These are phyloP conservation scores for Cryptosporidium bovis DNA, from an alignment of 169 alveolate genomes.

Conservation along the genomic window DNA sequence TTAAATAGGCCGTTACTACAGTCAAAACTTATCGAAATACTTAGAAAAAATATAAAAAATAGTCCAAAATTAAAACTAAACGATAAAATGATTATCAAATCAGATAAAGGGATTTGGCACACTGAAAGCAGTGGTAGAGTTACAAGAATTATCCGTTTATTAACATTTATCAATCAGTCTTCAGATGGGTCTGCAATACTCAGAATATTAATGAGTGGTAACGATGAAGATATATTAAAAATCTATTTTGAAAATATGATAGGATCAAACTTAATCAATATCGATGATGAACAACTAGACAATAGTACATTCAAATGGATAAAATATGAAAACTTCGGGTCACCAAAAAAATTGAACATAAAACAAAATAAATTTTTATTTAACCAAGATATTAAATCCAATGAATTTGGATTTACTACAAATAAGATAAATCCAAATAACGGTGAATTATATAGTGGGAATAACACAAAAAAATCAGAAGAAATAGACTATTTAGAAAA, in stretches of 20 bases:
- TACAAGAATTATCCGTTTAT: conserved; percentile 44
- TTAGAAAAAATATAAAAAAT: conserved; percentile 22
- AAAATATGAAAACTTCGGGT: conserved; percentile 1
- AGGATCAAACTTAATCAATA: conserved; percentile 33
- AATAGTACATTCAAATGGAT: conserved; percentile 51
- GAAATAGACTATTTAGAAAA: background rate
- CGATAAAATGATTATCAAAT: conserved; percentile 16
- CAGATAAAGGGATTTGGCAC: conserved; percentile 67
- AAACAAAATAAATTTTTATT: background rate
- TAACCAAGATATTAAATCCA: background rate
- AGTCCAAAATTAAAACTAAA: background rate
- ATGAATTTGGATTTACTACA: no score
- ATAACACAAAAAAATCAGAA: no score
- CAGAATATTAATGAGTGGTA: conserved; percentile 64
- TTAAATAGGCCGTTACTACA: conserved; percentile 46
- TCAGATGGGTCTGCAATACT: conserved; percentile 56
- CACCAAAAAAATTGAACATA: background rate
- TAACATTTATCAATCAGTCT: conserved; percentile 57
- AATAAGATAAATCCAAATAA: no score
- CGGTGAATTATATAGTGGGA: no score
- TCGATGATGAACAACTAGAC: conserved; percentile 1
- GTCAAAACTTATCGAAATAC: conserved; percentile 45
- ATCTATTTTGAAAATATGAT: conserved; percentile 39
- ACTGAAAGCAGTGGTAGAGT: conserved; percentile 71
- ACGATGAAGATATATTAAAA: conserved; percentile 50